Base-by-base conservation (phyloP, 257 asterid genomes). In the Gynochthodes officinalis region DNA sequence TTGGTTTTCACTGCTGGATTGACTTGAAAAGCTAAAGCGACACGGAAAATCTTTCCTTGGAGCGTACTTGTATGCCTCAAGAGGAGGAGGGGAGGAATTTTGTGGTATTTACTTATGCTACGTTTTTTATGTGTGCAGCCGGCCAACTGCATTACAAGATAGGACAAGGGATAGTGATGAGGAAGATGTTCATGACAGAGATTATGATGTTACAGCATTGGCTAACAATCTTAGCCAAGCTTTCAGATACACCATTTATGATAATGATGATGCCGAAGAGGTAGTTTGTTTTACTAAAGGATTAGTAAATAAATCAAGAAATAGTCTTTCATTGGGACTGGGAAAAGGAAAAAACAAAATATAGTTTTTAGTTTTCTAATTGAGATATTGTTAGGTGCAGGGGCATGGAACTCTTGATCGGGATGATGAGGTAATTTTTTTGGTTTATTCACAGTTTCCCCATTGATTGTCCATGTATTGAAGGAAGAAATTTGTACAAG, bases 221-320 rank as follows among this genome's bases (percentile, higher is more conserved):
- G 97, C 97, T 37, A 89, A 93, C 89, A 88, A 89, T 80, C 84
- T 93, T 67, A 93, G 92, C 80, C 97, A 93, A 82, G 96, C 93
- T 78, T 90, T 89, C 86, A 86, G 90, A 84, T 93, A 90, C 82
- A 83, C 82, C 74, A 85, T 88, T 15, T 93, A 89, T 79, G 98
- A 89, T 54, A 93, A 88, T 76, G 96, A 90, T 74, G 93, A 88
- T 73, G 75, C 85, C 75, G 96, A 86, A 87, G 98, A 89, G 84
- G 89, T 81, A 84, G 73, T 52, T 28, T 25, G 42, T 65, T 55
- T 62, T 44, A 25, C 44, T 19, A 3, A 30, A 43, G 23, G 42
- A 59, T 15, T 18, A 44, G 33, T n/a, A 16, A 62, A 60, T 30
- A 12, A n/a, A 52, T 18, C 25, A 42, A 33, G 21, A 18, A 68